Percentiles rank a stretch among this genome's conserved stretches.
Conservation (phyloP, 164 flowering plant species). For the Malania oleifera region DNA sequence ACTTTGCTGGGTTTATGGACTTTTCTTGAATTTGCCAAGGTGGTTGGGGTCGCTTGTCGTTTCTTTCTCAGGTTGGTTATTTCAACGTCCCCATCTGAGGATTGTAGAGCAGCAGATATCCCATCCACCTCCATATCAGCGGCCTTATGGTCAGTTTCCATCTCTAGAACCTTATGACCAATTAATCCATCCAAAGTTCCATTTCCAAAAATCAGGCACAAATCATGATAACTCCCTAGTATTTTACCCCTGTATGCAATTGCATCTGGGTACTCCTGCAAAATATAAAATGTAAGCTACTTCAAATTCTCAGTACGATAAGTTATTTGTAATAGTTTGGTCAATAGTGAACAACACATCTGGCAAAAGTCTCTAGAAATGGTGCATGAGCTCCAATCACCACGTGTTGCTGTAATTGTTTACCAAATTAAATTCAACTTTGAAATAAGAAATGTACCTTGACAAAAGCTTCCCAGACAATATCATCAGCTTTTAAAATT, state of each 20-base stretch:
- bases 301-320: not conserved
- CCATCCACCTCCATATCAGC: conserved; percentile 18
- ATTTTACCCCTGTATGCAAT: conserved; percentile 21
- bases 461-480: conserved; percentile 38
- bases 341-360: too few species aligned
- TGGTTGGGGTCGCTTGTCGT: conserved; percentile 16
- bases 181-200: conserved; percentile 15
- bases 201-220: conserved; percentile 28
- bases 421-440: too few species aligned
- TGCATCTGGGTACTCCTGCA: conserved; percentile 50
- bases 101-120: conserved; percentile 9
- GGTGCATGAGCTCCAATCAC: too few species aligned
- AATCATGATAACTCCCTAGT: conserved; percentile 20
- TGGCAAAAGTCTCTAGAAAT: too few species aligned
- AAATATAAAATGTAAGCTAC: conserved; percentile 2
- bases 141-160: conserved; percentile 15
- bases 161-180: conserved; percentile 11
- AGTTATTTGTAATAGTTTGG: too few species aligned
- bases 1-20: conserved; percentile 15
- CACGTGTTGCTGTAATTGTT: too few species aligned
- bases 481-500: conserved; percentile 27
- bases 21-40: conserved; percentile 16
- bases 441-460: conserved; percentile 24
- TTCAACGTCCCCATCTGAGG: conserved; percentile 6
- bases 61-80: conserved; percentile 21